Evolutionary conservation across 345 rosid genomes (phyloP).

Genomic region (Murraya paniculata): DNA sequence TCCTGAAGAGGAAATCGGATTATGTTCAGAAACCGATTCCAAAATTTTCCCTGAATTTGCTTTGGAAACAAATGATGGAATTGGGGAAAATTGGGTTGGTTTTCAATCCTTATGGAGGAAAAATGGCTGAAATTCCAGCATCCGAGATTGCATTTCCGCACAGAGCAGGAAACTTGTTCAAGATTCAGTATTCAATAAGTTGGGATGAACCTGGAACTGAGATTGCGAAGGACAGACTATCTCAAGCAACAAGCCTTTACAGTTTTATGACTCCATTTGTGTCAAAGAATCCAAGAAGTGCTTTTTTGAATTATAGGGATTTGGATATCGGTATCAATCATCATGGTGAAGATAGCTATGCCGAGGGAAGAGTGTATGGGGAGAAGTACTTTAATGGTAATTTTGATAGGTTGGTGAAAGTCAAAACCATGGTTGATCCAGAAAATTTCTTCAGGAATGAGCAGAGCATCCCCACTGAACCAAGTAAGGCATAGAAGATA

Average conservation of each 20-base stretch:
- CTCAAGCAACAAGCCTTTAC: background rate
- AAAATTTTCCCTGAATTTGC: constrained; percentile 24
- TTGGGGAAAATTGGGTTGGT: constrained; percentile 29
- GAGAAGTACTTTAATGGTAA: constrained; percentile 14
- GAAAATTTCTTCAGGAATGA: constrained; percentile 25
- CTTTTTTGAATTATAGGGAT: constrained; percentile 28
- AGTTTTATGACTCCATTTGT: constrained; percentile 33
- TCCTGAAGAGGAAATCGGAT: constrained; percentile 65
- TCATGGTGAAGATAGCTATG: background rate
- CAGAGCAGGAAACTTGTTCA: constrained; percentile 51
- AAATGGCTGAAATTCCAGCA: constrained; percentile 44
- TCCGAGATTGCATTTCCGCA: constrained; percentile 48
- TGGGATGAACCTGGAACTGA: constrained; percentile 39
- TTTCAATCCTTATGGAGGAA: constrained; percentile 65
- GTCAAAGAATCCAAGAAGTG: constrained; percentile 30
- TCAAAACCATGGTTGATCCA: constrained; percentile 28
- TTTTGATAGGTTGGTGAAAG: constrained; percentile 26
- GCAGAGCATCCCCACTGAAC: constrained; percentile 12
- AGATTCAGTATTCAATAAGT: constrained; percentile 44
- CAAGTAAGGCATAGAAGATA: constrained; percentile 2
- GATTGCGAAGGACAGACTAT: background rate
- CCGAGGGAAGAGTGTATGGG: constrained; percentile 22
- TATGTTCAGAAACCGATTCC: constrained; percentile 47
- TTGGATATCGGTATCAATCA: constrained; percentile 17
- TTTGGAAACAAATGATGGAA: constrained; percentile 43